Base-by-base conservation (phyloP, 768 basidiomycete species). In the Tulasnella sp. region DNA sequence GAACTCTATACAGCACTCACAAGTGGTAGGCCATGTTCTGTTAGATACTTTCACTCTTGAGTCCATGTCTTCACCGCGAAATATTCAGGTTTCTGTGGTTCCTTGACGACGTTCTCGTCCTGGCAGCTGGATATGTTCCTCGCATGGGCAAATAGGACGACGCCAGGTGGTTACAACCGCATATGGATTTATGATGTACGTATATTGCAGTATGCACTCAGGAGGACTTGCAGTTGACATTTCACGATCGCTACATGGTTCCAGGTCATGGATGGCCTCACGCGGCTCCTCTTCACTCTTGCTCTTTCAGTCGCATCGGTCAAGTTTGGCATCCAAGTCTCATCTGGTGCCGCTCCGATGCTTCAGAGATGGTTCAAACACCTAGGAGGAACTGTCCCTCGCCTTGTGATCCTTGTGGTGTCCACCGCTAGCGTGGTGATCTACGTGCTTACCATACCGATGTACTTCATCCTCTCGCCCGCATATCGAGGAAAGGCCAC, bases 31-130 rank as follows among this genome's bases (percentile, higher is more conserved):
- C 67, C 50, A 30, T 3, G 32, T 51, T 21, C 5, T 21, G 13
- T 51, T 17, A 54, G 13, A 15, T 21, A 26, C 27, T 51, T 30
- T 13, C 27, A 15, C n/a, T n/a, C 43, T 34, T 49, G 15, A 5
- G 5, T 38, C 38, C 24, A 38, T 43, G 58, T 11, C 61, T 53
- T 29, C 44, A 17, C 41, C 29, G 15, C 29, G 24, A 24, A 61
- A 85, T n/a, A n/a, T n/a, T n/a, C n/a, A n/a, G 93, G 91, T 13
- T 91, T 97, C 70, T 98, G 96, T 68, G 96, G 95, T 2, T 95
- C 91, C 1, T 72, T 98, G 65, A 99, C 96, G 9, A 97, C 93
- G 1, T 98, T 98, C 74, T 96, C 94, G 15, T 80, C 84, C 38
- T 98, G 96, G 96, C 90, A 97, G 71, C 68, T 88, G 9, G 89